These are phyloP conservation scores for Piper longum DNA, from an alignment of 164 flowering plant genomes.

Conservation along the genomic window DNA sequence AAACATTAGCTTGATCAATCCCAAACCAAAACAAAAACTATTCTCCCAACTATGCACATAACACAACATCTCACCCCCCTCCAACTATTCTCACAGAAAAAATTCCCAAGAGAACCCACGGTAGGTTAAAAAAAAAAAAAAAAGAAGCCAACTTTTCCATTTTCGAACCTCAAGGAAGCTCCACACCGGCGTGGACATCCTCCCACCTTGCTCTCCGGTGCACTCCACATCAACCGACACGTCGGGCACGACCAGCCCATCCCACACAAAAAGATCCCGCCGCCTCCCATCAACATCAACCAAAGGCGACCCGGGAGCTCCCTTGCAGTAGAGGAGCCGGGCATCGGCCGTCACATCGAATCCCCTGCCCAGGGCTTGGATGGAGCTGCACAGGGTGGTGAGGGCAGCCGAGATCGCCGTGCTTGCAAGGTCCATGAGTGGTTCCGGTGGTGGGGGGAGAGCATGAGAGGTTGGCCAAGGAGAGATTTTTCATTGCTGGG, in stretches of 20 bases:
- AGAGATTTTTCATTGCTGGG: conserved; percentile 2
- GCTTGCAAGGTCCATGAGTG: conserved; percentile 4
- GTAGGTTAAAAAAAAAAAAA: background rate
- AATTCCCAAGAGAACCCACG: conserved; percentile 1
- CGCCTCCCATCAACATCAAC: conserved; percentile 47
- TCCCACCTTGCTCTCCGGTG: conserved; percentile 17
- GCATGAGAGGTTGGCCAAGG: background rate
- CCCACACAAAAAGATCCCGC: conserved; percentile 39
- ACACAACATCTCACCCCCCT: background rate
- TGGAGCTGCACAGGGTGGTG: conserved; percentile 50
- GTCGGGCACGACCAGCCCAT: conserved; percentile 30
- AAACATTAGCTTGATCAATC: background rate
- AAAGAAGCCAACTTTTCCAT: background rate
- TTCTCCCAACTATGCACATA: background rate
- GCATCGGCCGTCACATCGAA: conserved; percentile 89
- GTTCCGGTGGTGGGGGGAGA: background rate
- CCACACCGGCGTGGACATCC: conserved; percentile 37
- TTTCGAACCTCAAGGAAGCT: conserved; percentile 58
- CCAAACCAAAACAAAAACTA: background rate
- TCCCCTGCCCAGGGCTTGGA: conserved; percentile 89
- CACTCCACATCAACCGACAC: conserved; percentile 59
- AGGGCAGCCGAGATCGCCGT: conserved; percentile 28
- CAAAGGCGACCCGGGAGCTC: conserved; percentile 64
- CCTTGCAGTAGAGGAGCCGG: conserved; percentile 87
- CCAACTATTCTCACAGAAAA: background rate